Percentiles rank a stretch among this genome's conserved stretches.
Conservation (phyloP, 1,139 yeast species). For the Nadsonia commutata region DNA sequence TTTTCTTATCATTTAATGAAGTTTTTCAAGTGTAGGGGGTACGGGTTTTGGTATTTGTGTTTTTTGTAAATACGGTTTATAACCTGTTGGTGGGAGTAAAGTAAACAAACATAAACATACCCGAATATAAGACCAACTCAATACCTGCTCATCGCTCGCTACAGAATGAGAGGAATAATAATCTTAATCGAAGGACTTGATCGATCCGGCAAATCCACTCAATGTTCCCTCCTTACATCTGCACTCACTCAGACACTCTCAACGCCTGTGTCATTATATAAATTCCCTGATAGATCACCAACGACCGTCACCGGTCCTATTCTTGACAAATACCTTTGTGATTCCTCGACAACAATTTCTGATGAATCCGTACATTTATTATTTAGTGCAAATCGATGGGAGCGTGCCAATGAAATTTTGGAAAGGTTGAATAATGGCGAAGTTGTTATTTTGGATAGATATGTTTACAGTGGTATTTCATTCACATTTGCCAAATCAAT, state of each 20-base stretch:
- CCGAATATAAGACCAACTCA: no score
- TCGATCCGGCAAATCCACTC: slow-evolving; percentile 90
- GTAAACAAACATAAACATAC: no score
- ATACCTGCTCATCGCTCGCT: not conserved
- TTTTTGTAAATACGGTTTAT: no score
- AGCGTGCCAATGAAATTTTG: slow-evolving; percentile 38
- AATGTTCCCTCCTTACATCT: slow-evolving; percentile 37
- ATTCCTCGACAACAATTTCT: slow-evolving; percentile 29
- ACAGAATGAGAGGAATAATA: slow-evolving; percentile 43
- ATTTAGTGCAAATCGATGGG: slow-evolving; percentile 95
- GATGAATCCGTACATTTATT: slow-evolving; percentile 68
- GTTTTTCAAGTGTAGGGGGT: no score
- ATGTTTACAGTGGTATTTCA: slow-evolving; percentile 86
- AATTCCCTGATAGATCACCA: slow-evolving; percentile 62
- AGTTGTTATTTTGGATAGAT: slow-evolving; percentile 64
- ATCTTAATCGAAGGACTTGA: slow-evolving; percentile 88
- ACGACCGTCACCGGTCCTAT: slow-evolving; percentile 66
- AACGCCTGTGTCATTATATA: slow-evolving; percentile 34
- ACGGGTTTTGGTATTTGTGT: no score
- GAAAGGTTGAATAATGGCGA: slow-evolving; percentile 36
- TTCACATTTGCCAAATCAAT: slow-evolving; percentile 76
- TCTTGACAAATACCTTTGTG: slow-evolving; percentile 53
- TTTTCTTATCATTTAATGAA: no score
- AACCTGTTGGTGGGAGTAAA: no score
- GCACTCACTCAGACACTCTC: slow-evolving; percentile 21